Evolutionary conservation across 1,139 yeast genomes (phyloP).

Genomic region (Blastobotrys arbuscula): DNA sequence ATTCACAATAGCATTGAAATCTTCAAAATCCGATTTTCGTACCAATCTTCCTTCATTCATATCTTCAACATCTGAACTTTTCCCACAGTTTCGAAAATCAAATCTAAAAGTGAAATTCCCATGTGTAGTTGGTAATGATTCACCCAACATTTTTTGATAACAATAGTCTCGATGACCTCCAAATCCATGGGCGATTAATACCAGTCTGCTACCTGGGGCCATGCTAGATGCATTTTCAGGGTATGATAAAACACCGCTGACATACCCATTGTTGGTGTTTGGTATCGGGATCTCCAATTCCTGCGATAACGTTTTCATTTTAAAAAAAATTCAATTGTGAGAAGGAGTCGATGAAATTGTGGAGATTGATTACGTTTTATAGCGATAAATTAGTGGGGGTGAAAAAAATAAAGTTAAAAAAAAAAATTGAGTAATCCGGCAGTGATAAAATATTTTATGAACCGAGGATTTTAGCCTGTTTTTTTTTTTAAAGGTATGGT

Average conservation of each 20-base stretch:
- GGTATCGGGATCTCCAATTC: neutral
- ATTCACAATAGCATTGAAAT: slow-evolving; percentile 41
- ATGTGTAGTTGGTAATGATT: slow-evolving; percentile 48
- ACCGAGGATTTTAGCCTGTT: too few species aligned
- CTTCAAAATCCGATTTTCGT: slow-evolving; percentile 59
- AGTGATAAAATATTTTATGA: too few species aligned
- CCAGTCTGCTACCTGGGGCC: slow-evolving; percentile 31
- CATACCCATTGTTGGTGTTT: slow-evolving; percentile 12
- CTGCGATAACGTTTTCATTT: neutral
- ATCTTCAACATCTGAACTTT: slow-evolving; percentile 53
- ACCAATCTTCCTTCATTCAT: slow-evolving; percentile 48
- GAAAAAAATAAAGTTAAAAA: neutral
- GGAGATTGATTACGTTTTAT: too few species aligned
- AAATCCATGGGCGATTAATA: slow-evolving; percentile 63
- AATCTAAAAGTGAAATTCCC: slow-evolving; percentile 67
- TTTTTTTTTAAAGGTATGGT: too few species aligned
- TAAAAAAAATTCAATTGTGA: too few species aligned
- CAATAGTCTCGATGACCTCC: slow-evolving; percentile 81
- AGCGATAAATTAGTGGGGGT: neutral
- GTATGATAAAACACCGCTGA: slow-evolving; percentile 20
- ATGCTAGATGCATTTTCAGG: slow-evolving; percentile 9
- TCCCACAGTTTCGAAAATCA: slow-evolving; percentile 85
- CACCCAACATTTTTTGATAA: slow-evolving; percentile 62
- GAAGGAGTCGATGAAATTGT: too few species aligned
- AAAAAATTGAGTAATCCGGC: too few species aligned